phyloP scores from a whole-genome alignment of 2,329 filamentous ascomycete species.

The Acephala macrosclerotiorum region DNA sequence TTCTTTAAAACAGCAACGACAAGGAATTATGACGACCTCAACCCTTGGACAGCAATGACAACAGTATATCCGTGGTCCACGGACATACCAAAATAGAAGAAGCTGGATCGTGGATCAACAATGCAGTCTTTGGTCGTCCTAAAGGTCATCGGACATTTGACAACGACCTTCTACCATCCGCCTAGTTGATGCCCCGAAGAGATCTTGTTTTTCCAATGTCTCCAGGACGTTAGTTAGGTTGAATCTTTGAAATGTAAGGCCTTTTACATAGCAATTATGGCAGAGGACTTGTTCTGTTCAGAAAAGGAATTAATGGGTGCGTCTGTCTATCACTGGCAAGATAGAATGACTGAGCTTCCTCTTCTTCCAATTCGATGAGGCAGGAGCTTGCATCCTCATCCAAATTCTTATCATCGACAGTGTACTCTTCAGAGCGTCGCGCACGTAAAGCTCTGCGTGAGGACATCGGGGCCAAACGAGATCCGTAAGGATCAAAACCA shows the following conservation, averaged over 20 bases:
- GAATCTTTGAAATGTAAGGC: too few species aligned
- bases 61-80: constrained; percentile 56
- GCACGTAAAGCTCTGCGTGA: too few species aligned
- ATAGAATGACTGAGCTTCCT: not conserved
- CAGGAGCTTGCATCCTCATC: too few species aligned
- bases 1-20: constrained; percentile 54
- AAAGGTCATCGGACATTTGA: not conserved
- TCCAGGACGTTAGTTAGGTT: too few species aligned
- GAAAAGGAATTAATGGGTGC: not conserved
- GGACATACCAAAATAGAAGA: constrained; percentile 42
- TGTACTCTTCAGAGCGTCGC: not conserved
- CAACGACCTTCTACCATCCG: too few species aligned
- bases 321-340: not conserved
- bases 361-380: not conserved
- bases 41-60: constrained; percentile 53
- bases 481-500: too few species aligned
- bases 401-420: not conserved
- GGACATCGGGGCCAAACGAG: too few species aligned
- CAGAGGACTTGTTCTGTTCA: not conserved
- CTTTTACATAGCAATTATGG: too few species aligned
- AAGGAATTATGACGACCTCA: constrained; percentile 54
- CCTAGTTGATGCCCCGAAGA: too few species aligned
- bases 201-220: too few species aligned
- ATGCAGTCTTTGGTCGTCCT: not conserved
- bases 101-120: not conserved